These are phyloP conservation scores for Xylogone sp. DNA, from an alignment of 2,329 filamentous ascomycete species.

Conservation along the genomic window DNA sequence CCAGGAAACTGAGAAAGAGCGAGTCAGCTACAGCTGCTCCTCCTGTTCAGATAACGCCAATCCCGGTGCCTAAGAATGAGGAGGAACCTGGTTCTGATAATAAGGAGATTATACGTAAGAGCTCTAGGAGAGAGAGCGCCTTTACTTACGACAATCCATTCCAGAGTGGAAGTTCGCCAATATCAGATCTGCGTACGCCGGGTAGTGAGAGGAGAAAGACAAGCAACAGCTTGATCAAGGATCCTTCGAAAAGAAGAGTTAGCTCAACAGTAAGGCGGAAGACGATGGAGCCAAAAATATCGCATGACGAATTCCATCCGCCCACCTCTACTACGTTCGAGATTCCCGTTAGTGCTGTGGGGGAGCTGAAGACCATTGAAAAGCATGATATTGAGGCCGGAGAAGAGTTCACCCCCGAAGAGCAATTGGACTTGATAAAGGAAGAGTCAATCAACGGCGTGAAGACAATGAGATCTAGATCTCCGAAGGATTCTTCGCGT, in stretches of 20 bases:
- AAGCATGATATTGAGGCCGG: conserved; percentile 58
- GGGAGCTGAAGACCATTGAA: conserved; percentile 36
- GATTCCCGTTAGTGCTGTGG: conserved; percentile 43
- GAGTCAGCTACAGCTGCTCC: conserved; percentile 37
- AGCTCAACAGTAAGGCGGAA: conserved; percentile 41
- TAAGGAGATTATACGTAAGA: conserved; percentile 16
- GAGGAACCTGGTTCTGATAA: conserved; percentile 39
- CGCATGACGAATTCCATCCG: conserved; percentile 48
- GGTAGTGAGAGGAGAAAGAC: conserved; percentile 44
- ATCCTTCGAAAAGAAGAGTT: conserved; percentile 35
- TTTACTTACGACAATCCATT: conserved; percentile 94
- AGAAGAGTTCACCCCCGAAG: conserved; percentile 93
- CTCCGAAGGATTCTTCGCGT: conserved; percentile 39
- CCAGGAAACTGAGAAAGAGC: conserved; percentile 46
- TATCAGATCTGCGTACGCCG: conserved; percentile 44
- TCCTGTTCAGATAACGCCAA: conserved; percentile 6
- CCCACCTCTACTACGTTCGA: conserved; percentile 57
- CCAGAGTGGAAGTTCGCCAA: conserved; percentile 76
- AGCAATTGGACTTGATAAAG: conserved; percentile 73
- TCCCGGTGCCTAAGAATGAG: conserved; percentile 51
- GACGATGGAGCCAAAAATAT: conserved; percentile 37
- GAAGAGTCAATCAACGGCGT: conserved; percentile 59
- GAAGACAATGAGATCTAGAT: conserved; percentile 38
- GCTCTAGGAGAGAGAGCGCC: conserved; percentile 45
- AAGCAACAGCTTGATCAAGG: conserved; percentile 33